Conservation (phyloP, 345 rosid species). For the Eucalyptus victrix region DNA sequence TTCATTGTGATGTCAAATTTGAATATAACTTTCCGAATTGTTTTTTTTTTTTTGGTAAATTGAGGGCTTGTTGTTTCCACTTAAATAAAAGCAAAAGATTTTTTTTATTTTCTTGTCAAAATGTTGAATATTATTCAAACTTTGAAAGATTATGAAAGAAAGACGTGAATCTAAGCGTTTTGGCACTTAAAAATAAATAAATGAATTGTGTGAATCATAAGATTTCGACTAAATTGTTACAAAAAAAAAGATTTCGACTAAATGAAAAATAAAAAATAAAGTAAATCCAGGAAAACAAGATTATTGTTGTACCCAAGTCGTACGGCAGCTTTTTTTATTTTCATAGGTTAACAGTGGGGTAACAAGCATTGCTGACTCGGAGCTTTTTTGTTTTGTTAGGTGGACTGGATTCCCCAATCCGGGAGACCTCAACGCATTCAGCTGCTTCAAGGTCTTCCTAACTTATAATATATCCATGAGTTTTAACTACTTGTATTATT, state of each 20-base stretch:
- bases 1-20: neutral
- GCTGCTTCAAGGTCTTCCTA: neutral
- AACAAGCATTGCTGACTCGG: neutral
- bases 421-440: neutral
- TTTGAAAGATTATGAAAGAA: neutral
- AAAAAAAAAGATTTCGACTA: neutral
- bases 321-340: neutral
- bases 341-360: neutral
- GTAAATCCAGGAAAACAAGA: neutral
- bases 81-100: neutral
- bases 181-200: neutral
- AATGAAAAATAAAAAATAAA: neutral
- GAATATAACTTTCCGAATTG: neutral
- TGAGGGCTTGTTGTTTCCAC: neutral
- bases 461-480: neutral
- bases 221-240: no score
- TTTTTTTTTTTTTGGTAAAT: neutral
- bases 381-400: neutral
- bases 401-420: neutral
- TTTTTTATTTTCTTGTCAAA: neutral
- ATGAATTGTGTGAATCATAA: neutral
- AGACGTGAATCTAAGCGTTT: neutral
- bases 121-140: neutral
- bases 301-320: neutral
- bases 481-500: neutral